Percentiles rank a stretch among this genome's conserved stretches.
These are phyloP conservation scores for Kwoniella sp. DNA, from an alignment of 768 basidiomycete genomes.

Conservation along the genomic window DNA sequence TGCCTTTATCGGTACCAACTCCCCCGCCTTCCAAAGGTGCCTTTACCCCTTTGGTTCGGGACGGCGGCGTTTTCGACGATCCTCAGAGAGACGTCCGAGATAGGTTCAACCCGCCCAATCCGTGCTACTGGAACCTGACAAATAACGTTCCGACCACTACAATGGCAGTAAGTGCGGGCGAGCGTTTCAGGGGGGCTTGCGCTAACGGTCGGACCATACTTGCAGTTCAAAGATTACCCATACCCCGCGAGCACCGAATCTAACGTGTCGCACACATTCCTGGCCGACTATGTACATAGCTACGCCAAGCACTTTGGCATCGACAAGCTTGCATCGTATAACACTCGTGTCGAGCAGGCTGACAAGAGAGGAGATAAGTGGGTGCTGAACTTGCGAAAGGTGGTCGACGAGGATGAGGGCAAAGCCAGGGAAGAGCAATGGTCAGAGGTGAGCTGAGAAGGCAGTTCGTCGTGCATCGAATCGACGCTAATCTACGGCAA, in stretches of 20 bases:
- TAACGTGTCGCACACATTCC: slow-evolving; percentile 53
- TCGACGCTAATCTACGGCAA: not conserved
- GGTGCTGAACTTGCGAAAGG: slow-evolving; percentile 25
- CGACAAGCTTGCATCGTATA: slow-evolving; percentile 60
- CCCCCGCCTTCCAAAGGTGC: slow-evolving; percentile 40
- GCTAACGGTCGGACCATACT: no score
- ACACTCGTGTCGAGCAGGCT: slow-evolving; percentile 61
- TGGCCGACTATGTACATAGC: slow-evolving; percentile 57
- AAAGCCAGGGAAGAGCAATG: slow-evolving; percentile 28
- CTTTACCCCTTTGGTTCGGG: slow-evolving; percentile 22
- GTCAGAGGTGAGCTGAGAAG: slow-evolving; percentile 31
- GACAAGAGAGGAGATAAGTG: slow-evolving; percentile 55
- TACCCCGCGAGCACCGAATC: slow-evolving; percentile 32
- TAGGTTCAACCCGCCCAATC: slow-evolving; percentile 39
- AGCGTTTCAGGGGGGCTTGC: no score
- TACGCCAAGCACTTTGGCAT: slow-evolving; percentile 59
- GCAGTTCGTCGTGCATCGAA: not conserved
- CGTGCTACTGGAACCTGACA: slow-evolving; percentile 33
- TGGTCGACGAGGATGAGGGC: slow-evolving; percentile 16
- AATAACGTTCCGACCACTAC: slow-evolving; percentile 43
- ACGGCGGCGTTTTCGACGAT: slow-evolving; percentile 9
- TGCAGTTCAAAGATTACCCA: slow-evolving; percentile 39
- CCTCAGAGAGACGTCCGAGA: slow-evolving; percentile 1
- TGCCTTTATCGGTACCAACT: slow-evolving; percentile 31
- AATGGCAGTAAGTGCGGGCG: slow-evolving; percentile 28